Percentiles rank a stretch among this genome's conserved stretches.
These are phyloP conservation scores for Neurospora sp. DNA, from an alignment of 495 filamentous ascomycete genomes.

Conservation along the genomic window DNA sequence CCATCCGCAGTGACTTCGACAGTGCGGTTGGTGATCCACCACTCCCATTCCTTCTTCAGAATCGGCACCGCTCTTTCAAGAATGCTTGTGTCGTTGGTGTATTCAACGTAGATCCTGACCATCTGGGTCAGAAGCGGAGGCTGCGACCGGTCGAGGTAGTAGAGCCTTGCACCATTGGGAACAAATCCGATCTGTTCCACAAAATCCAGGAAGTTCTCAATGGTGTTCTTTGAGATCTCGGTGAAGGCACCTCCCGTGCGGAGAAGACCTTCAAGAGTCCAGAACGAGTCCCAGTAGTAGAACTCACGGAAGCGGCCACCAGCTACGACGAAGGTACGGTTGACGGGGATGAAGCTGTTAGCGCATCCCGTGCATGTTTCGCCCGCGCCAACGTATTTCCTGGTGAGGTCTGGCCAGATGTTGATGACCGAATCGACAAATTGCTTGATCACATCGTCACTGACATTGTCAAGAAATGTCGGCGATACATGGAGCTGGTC, in stretches of 20 bases:
- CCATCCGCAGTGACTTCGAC: slow-evolving; percentile 24
- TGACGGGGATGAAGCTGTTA: slow-evolving; percentile 41
- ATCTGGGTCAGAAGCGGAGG: slow-evolving; percentile 40
- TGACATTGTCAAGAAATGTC: slow-evolving; percentile 31
- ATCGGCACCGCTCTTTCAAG: slow-evolving; percentile 35
- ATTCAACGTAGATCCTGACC: slow-evolving; percentile 37
- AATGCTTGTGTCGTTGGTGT: slow-evolving; percentile 41
- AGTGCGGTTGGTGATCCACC: slow-evolving; percentile 36
- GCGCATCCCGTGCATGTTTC: slow-evolving; percentile 33
- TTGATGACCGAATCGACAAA: slow-evolving; percentile 38
- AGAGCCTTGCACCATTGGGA: slow-evolving; percentile 39
- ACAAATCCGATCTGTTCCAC: slow-evolving; percentile 41
- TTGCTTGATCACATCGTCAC: slow-evolving; percentile 34
- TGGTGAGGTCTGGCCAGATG: slow-evolving; percentile 43
- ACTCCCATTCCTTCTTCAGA: slow-evolving; percentile 38
- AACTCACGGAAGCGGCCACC: slow-evolving; percentile 42
- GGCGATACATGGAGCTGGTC: slow-evolving; percentile 31
- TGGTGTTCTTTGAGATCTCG: slow-evolving; percentile 38
- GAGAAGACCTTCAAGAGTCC: slow-evolving; percentile 41
- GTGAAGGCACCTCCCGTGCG: slow-evolving; percentile 39
- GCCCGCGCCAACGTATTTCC: slow-evolving; percentile 28
- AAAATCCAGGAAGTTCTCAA: slow-evolving; percentile 42
- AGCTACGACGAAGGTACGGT: slow-evolving; percentile 42
- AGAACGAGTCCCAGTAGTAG: slow-evolving; percentile 46
- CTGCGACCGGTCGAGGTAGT: slow-evolving; percentile 41